Conservation (phyloP, 176 grass and related monocot genomes). For the Carex littledalei region DNA sequence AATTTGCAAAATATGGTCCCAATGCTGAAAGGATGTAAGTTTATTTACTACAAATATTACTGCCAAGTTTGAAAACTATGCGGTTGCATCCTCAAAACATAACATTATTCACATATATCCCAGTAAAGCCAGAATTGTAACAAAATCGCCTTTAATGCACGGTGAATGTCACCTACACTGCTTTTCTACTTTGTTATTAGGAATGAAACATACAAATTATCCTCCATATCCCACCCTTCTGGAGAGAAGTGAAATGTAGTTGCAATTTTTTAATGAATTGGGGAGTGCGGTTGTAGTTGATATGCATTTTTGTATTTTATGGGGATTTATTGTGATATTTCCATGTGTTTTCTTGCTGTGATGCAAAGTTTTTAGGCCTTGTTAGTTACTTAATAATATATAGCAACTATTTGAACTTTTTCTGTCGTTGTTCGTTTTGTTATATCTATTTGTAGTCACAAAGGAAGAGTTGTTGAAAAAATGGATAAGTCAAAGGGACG, state of each 20-base stretch:
- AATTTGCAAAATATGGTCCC: slow-evolving; percentile 96
- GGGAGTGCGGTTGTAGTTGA: background rate
- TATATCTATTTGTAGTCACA: slow-evolving; percentile 43
- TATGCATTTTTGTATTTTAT: background rate
- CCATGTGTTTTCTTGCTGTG: background rate
- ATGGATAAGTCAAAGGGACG: slow-evolving; percentile 43
- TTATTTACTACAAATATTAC: background rate
- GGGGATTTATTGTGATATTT: background rate
- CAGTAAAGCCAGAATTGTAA: background rate
- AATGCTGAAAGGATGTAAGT: slow-evolving; percentile 94
- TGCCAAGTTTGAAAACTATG: background rate
- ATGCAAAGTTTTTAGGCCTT: background rate
- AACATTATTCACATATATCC: background rate
- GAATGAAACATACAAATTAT: background rate
- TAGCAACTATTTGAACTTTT: background rate
- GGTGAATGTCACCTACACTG: background rate
- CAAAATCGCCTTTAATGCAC: background rate
- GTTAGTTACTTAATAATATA: background rate
- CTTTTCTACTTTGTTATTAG: background rate
- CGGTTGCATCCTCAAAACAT: background rate
- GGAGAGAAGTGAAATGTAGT: background rate
- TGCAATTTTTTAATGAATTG: background rate
- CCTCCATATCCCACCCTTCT: background rate
- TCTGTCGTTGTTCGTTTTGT: background rate
- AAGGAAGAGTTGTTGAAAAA: slow-evolving; percentile 71